Conservation (phyloP, 441 rosid genomes). For the Rhodomyrtus psidioides region DNA sequence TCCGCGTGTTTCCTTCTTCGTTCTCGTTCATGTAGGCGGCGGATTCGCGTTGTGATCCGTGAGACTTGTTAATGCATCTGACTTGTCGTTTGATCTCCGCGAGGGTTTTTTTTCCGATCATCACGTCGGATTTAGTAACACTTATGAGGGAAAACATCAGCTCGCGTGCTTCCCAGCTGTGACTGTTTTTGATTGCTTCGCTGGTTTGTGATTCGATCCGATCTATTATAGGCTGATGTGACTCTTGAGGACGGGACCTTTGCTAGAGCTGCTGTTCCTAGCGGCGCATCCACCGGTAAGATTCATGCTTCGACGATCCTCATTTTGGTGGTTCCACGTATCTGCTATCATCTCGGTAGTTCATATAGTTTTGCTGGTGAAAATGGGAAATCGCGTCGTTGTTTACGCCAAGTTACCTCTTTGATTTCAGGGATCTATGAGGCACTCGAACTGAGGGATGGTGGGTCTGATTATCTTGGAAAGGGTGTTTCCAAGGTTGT, state of each 20-base stretch:
- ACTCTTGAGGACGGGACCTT: slow-evolving; percentile 34
- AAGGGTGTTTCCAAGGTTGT: slow-evolving; percentile 86
- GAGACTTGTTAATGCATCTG: background rate
- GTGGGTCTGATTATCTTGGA: slow-evolving; percentile 92
- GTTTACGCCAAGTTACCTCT: background rate
- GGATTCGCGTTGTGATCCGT: background rate
- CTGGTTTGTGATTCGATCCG: background rate
- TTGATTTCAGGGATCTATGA: slow-evolving; percentile 64
- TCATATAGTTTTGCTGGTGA: background rate
- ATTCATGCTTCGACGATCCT: background rate
- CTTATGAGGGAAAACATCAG: background rate
- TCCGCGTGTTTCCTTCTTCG: background rate
- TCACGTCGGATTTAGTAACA: background rate
- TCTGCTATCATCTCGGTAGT: background rate
- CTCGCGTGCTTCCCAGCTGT: background rate
- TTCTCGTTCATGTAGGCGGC: fast-evolving
- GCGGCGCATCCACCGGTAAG: slow-evolving; percentile 95
- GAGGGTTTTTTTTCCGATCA: background rate
- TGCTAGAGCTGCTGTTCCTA: slow-evolving; percentile 78
- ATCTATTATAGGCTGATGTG: slow-evolving; percentile 47
- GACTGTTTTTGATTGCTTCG: background rate
- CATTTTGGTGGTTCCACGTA: background rate
- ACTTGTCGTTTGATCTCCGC: background rate
- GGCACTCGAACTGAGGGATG: slow-evolving; percentile 96
- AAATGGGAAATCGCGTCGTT: background rate